Evolutionary conservation across 2,329 filamentous ascomycete species (phyloP).

Genomic region (Ceratocystis harringtonii): DNA sequence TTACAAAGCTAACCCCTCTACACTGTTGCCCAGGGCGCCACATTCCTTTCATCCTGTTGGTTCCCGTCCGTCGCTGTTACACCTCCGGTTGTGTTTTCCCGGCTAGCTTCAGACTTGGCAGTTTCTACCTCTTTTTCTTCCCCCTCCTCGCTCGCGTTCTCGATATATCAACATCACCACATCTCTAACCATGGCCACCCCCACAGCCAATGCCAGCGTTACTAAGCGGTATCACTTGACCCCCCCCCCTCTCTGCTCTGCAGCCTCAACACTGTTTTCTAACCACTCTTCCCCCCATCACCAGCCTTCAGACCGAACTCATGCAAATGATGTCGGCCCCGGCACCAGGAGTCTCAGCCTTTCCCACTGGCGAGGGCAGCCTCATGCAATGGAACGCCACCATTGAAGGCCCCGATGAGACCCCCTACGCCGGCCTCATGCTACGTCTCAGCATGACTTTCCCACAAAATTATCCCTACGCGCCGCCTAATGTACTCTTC

Average conservation of each 20-base stretch:
- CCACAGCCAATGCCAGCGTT: slow-evolving; percentile 28
- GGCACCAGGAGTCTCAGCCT: slow-evolving; percentile 85
- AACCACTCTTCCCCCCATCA: slow-evolving; percentile 12
- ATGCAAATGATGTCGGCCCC: slow-evolving; percentile 98
- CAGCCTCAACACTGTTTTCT: slow-evolving; percentile 11
- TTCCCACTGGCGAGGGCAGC: slow-evolving; percentile 80
- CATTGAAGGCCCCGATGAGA: slow-evolving; percentile 79
- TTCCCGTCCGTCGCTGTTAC: not conserved
- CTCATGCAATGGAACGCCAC: slow-evolving; percentile 87
- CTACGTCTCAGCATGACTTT: slow-evolving; percentile 91
- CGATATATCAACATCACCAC: not conserved
- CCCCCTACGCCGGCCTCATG: slow-evolving; percentile 73
- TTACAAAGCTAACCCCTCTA: not conserved
- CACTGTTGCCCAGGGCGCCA: not conserved
- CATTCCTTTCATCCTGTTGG: not conserved
- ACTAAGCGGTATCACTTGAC: slow-evolving; percentile 51
- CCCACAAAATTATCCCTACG: slow-evolving; percentile 84
- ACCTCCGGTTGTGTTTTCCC: not conserved
- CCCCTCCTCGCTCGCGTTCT: not conserved
- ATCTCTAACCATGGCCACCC: not conserved
- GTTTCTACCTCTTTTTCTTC: not conserved
- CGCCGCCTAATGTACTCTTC: slow-evolving; percentile 82
- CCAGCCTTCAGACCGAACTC: slow-evolving; percentile 83
- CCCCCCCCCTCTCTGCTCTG: slow-evolving; percentile 11
- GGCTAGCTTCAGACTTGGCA: not conserved